Evolutionary conservation across 495 filamentous ascomycete genomes (phyloP), one percentile per base, ranked within the genome.

Genomic region (Melanomma pulvis-pyrius): DNA sequence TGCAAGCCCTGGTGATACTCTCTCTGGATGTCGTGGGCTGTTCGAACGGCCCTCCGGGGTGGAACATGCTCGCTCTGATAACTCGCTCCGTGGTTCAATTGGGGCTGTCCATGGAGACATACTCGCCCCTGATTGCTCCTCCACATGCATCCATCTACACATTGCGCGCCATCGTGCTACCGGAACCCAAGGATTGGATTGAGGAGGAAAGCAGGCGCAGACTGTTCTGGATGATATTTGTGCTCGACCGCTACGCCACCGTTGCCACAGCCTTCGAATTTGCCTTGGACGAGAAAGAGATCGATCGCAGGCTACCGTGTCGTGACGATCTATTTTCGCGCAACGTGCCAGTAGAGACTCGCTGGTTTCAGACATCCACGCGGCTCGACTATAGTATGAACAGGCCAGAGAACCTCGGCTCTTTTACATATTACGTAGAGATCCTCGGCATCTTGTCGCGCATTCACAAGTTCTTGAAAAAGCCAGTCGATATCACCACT

Each of bases 141-240:
- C 79, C 84, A n/a, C 88, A 87, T 74, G 82, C 86, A 5, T 92
- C 91, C 6, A 96, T 96, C 47, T 94, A 91, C 71, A 96, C 91
- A 0, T 79, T 93, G 41, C 82, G 92, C 52, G 90, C 91, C 17
- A 90, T 91, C 76, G 86, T 91, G 19, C 80, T 96, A 0, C 89
- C 92, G 0, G 92, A 94, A 49, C 81, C 92, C 0, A 87, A 88
- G 36, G 89, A 91, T 49, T 96, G 90, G 79, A 89, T 93, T 61
- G 92, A 96, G 74, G 91, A 96, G 54, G 92, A 96, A 71, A 88
- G 90, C 49, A 80, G 91, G 44, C 81, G 92, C 44, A 81, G 92
- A 7, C 78, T 96, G 0, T 96, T 96, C 79, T 96, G 92, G 92
- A 93, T 92, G 89, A 87, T 96, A 28, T 96, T 94, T 71, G 74